Percentiles rank a stretch among this genome's conserved stretches.
Conservation (phyloP, 306 rosid species). For the Senna siamea region DNA sequence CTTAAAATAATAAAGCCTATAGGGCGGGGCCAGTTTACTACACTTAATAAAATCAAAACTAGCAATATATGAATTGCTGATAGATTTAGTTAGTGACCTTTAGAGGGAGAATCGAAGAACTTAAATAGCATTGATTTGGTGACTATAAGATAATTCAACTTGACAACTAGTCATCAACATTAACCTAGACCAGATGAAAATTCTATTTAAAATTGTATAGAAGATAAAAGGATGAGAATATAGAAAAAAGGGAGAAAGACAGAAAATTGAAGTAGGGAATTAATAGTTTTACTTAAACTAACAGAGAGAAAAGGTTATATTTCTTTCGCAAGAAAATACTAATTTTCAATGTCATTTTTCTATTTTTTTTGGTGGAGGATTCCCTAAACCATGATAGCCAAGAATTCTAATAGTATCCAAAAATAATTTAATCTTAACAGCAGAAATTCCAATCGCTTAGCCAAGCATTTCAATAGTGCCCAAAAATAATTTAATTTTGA, state of each 20-base stretch:
- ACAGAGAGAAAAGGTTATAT: no score
- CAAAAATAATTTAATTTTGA: no score
- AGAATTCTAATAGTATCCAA: no score
- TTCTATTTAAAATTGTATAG: not conserved
- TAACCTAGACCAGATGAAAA: slow-evolving; percentile 1
- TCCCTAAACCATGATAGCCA: no score
- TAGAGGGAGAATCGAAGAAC: slow-evolving; percentile 5
- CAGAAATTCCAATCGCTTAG: no score
- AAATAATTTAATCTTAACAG: no score
- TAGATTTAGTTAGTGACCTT: slow-evolving; percentile 6
- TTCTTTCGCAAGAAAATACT: not conserved
- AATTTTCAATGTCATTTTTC: no score
- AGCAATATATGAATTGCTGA: not conserved
- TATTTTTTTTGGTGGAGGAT: no score
- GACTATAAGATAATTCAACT: slow-evolving; percentile 11
- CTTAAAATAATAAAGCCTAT: not conserved
- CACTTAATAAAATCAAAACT: slow-evolving; percentile 5
- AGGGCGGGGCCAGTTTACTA: not conserved
- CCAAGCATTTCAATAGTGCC: no score
- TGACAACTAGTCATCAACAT: not conserved
- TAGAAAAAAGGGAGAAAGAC: not conserved
- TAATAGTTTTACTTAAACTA: not conserved
- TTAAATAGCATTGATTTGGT: not conserved
- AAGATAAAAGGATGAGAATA: not conserved
- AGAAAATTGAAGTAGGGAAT: not conserved